Base-by-base conservation (phyloP, 1,284 basidiomycete genomes). In the Ustilago curta region DNA sequence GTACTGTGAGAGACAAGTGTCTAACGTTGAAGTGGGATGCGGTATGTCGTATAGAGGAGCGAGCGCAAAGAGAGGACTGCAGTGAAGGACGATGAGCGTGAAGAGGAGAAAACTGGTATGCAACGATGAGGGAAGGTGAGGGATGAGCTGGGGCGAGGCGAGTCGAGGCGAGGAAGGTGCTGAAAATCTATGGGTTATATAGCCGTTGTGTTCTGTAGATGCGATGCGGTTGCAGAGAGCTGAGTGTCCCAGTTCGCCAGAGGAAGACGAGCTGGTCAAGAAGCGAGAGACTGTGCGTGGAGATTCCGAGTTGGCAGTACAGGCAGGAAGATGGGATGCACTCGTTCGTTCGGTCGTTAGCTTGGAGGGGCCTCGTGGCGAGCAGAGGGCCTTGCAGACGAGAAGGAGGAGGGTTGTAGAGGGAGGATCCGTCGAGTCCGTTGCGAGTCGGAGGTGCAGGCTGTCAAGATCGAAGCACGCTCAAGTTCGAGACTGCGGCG, bases 141-240 rank as follows among this genome's bases (percentile, higher is more conserved):
- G 29, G 44, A 23, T 29, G 25, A 14, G 25, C 31, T 25, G 54
- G 18, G n/a, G 32, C n/a, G n/a, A n/a, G n/a, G n/a, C n/a, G n/a
- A n/a, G n/a, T n/a, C n/a, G 32, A 19, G 48, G 32, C 21, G 31
- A 29, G n/a, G 18, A 12, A 16, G 14, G 23, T 23, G 7, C 21
- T 12, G 18, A n/a, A 29, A 18, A 51, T 53, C 43, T 64, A 58
- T 21, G 16, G 50, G 31, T 37, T 61, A 58, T 62, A 68, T 61
- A 62, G 54, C 44, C 44, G 45, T 19, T 19, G 62, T 43, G 19
- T 51, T 27, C 35, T 14, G 18, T 35, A 39, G 14, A 21, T 29
- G 52, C 39, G 23, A 53, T 57, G 59, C 54, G 53, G 37, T 23
- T 44, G 43, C 42, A 44, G 21, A 18, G 9, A 8, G 19, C 48